These are phyloP conservation scores for Cryphonectria parasitica DNA, from an alignment of 2,329 filamentous ascomycete genomes.

Conservation along the genomic window DNA sequence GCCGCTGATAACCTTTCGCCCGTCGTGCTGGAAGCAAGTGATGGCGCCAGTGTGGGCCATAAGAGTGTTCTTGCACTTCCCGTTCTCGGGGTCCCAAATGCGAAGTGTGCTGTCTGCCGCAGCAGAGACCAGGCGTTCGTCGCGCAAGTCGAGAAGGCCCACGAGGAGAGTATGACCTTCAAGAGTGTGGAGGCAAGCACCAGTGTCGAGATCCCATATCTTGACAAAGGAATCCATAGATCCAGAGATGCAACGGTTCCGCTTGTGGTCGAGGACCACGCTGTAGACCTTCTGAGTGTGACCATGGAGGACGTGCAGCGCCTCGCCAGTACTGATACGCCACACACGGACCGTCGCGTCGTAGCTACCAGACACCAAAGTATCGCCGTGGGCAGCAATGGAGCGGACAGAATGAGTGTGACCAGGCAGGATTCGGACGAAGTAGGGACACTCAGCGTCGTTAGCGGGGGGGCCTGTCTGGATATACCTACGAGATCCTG, in stretches of 20 bases:
- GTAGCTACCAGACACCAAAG: slow-evolving; percentile 95
- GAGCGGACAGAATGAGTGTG: slow-evolving; percentile 94
- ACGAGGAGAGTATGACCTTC: slow-evolving; percentile 94
- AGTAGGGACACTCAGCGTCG: slow-evolving; percentile 87
- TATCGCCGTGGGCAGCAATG: slow-evolving; percentile 93
- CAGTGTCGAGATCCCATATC: slow-evolving; percentile 92
- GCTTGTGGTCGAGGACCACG: slow-evolving; percentile 87
- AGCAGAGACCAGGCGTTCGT: slow-evolving; percentile 89
- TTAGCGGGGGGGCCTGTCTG: slow-evolving; percentile 76
- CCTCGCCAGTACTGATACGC: slow-evolving; percentile 95
- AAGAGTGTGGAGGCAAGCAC: slow-evolving; percentile 81
- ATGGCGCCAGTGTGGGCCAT: slow-evolving; percentile 96
- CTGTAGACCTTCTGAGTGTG: slow-evolving; percentile 96
- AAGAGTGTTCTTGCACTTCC: slow-evolving; percentile 85
- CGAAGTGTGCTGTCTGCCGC: slow-evolving; percentile 93
- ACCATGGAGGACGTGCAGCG: slow-evolving; percentile 79
- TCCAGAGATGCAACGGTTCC: slow-evolving; percentile 94
- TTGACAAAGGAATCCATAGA: slow-evolving; percentile 99
- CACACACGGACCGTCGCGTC: slow-evolving; percentile 94
- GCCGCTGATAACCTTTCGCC: slow-evolving; percentile 93
- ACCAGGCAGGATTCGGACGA: slow-evolving; percentile 82
- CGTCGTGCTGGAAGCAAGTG: slow-evolving; percentile 98
- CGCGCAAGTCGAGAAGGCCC: slow-evolving; percentile 84
- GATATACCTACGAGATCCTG: slow-evolving; percentile 75
- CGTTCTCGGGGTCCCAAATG: slow-evolving; percentile 95